These are phyloP conservation scores for Chalciporus sphaerocephalus DNA, from an alignment of 768 basidiomycete species.

Conservation along the genomic window DNA sequence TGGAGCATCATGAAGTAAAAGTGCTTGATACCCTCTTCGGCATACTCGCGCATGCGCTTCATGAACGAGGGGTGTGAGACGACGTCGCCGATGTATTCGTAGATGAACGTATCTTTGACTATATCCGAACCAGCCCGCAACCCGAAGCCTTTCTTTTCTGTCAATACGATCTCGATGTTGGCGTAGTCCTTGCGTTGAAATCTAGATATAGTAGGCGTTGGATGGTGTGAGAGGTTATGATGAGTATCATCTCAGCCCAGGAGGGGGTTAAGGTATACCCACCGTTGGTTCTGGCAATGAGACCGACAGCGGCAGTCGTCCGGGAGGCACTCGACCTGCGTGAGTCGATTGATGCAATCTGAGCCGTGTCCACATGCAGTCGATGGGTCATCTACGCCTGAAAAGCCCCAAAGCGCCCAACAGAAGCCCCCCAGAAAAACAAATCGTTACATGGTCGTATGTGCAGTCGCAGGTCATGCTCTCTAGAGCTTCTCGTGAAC, in stretches of 20 bases:
- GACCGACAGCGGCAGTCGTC: conserved; percentile 81
- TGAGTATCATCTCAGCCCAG: not conserved
- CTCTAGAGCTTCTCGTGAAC: conserved; percentile 82
- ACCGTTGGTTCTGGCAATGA: conserved; percentile 94
- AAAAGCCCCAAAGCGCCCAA: conserved; percentile 23
- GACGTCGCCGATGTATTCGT: conserved; percentile 97
- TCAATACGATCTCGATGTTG: conserved; percentile 82
- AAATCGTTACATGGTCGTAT: conserved; percentile 49
- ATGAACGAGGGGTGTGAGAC: conserved; percentile 82
- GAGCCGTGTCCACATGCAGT: conserved; percentile 81
- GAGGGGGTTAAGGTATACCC: conserved; percentile 10
- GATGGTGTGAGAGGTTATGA: conserved; percentile 1
- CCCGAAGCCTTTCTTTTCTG: conserved; percentile 95
- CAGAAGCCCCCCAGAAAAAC: conserved; percentile 10
- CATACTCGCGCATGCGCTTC: conserved; percentile 93
- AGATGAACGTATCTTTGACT: conserved; percentile 79
- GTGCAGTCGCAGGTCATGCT: conserved; percentile 94
- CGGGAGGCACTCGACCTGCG: conserved; percentile 93
- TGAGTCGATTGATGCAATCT: conserved; percentile 95
- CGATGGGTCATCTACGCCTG: conserved; percentile 57
- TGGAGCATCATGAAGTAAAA: conserved; percentile 99
- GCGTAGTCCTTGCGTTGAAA: conserved; percentile 87
- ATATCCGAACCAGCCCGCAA: conserved; percentile 71
- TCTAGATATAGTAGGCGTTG: conserved; percentile 44
- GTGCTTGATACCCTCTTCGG: conserved; percentile 86